A percentile compares a stretch with the other conserved stretches of the same genome.
phyloP scores from a whole-genome alignment of 805 yeast genomes.

The Candida namnaoensis region DNA sequence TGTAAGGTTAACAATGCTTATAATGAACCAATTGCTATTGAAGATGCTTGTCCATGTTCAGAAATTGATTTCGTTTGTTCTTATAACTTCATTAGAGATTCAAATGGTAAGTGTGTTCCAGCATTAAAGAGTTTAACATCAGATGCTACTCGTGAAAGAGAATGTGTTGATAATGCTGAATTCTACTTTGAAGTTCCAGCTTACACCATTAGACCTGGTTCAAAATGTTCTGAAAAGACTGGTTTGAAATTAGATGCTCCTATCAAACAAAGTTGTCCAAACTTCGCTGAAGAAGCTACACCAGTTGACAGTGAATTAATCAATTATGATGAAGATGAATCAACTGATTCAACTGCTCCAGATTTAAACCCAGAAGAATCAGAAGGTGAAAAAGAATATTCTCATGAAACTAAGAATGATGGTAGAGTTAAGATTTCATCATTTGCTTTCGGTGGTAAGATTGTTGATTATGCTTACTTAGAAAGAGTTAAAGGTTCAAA shows the following conservation, averaged over 20 bases:
- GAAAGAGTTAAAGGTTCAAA: constrained; percentile 30
- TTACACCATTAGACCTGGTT: constrained; percentile 34
- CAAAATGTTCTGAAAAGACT: constrained; percentile 28
- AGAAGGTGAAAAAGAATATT: constrained; percentile 25
- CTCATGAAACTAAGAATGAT: constrained; percentile 25
- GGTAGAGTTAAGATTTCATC: constrained; percentile 25
- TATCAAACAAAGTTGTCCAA: constrained; percentile 11
- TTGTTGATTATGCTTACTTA: constrained; percentile 52
- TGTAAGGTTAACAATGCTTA: constrained; percentile 38
- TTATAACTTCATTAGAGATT: constrained; percentile 32
- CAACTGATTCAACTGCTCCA: constrained; percentile 19
- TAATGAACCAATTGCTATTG: constrained; percentile 28
- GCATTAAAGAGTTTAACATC: constrained; percentile 12
- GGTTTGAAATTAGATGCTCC: constrained; percentile 13
- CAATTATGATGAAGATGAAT: constrained; percentile 14
- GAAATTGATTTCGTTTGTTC: constrained; percentile 67
- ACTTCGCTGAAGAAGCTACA: constrained; percentile 4
- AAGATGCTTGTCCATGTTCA: constrained; percentile 57
- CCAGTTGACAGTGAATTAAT: constrained; percentile 11
- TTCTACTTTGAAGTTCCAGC: constrained; percentile 22
- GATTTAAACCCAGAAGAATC: constrained; percentile 19
- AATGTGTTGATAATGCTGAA: constrained; percentile 19
- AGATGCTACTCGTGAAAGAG: constrained; percentile 14
- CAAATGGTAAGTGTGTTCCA: constrained; percentile 39
- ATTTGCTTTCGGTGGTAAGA: constrained; percentile 40